These are phyloP conservation scores for Anthracocystis walkeri DNA, from an alignment of 1,284 basidiomycete species.

Conservation along the genomic window DNA sequence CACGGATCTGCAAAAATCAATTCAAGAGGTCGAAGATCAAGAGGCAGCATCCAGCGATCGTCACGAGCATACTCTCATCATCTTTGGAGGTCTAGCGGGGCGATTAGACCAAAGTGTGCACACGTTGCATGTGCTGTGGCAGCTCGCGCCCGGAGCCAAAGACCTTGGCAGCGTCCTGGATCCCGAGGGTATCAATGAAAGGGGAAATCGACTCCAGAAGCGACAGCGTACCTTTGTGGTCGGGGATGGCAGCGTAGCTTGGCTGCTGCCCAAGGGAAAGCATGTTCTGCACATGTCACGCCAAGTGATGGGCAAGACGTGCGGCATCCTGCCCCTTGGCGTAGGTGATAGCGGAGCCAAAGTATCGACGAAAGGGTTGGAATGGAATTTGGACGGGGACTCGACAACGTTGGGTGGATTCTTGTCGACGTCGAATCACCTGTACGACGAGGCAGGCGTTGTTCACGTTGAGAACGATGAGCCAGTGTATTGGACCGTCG, in stretches of 20 bases:
- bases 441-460: conserved; percentile 71
- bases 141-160: conserved; percentile 73
- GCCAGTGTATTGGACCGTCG: conserved; percentile 90
- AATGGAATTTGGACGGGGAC: conserved; percentile 80
- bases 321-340: conserved; percentile 91
- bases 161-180: conserved; percentile 45
- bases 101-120: conserved; percentile 94
- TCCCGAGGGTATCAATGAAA: conserved; percentile 23
- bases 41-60: conserved; percentile 72
- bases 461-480: conserved; percentile 82
- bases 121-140: conserved; percentile 85
- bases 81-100: conserved; percentile 89
- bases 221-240: conserved; percentile 79
- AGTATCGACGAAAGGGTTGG: conserved; percentile 83
- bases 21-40: conserved; percentile 75
- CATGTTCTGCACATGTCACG: conserved; percentile 83
- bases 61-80: conserved; percentile 72
- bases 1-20: conserved; percentile 95
- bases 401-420: conserved; percentile 61
- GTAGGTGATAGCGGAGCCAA: conserved; percentile 74
- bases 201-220: conserved; percentile 67
- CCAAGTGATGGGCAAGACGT: conserved; percentile 82
- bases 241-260: conserved; percentile 87
- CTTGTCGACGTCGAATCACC: conserved; percentile 91
- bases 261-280: conserved; percentile 83